phyloP scores from a whole-genome alignment of 139 green algal genomes.

The Chlorella sp. region DNA sequence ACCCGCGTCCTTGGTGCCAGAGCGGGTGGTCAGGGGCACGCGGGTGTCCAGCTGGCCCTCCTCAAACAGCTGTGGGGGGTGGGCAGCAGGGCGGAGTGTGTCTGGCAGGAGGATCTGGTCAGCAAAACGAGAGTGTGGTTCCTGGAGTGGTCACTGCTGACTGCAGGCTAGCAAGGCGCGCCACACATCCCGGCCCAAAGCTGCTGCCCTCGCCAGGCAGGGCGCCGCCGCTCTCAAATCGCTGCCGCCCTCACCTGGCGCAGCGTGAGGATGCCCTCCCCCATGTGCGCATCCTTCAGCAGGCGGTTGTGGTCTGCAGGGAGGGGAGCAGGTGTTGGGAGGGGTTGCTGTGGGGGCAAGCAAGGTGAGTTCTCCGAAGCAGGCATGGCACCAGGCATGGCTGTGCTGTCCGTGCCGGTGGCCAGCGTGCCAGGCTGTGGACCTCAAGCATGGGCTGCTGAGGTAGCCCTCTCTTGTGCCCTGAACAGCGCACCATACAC shows the following conservation, averaged over 20 bases:
- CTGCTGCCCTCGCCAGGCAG: too few species aligned
- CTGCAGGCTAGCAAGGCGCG: too few species aligned
- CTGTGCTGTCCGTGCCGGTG: too few species aligned
- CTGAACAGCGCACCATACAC: conserved; percentile 11
- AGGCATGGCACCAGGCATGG: too few species aligned
- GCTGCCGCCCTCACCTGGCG: conserved; percentile 35
- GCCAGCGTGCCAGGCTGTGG: too few species aligned
- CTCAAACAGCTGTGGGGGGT: conserved; percentile 32
- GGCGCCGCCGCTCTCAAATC: neutral
- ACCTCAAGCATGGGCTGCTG: too few species aligned
- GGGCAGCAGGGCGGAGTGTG: neutral
- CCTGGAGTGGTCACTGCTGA: too few species aligned
- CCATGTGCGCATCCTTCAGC: conserved; percentile 46
- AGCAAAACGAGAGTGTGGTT: too few species aligned
- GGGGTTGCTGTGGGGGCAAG: too few species aligned
- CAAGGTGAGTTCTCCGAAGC: too few species aligned
- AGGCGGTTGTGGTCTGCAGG: conserved; percentile 42
- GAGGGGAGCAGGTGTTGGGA: neutral
- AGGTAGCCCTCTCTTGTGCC: too few species aligned
- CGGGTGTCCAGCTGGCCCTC: conserved; percentile 37
- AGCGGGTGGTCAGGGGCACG: conserved; percentile 43
- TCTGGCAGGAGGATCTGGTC: neutral
- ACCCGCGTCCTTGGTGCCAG: conserved; percentile 48
- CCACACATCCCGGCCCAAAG: neutral
- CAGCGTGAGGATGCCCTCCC: conserved; percentile 34